These are phyloP conservation scores for Jackrogersella minutella DNA, from an alignment of 495 filamentous ascomycete genomes.

Conservation along the genomic window DNA sequence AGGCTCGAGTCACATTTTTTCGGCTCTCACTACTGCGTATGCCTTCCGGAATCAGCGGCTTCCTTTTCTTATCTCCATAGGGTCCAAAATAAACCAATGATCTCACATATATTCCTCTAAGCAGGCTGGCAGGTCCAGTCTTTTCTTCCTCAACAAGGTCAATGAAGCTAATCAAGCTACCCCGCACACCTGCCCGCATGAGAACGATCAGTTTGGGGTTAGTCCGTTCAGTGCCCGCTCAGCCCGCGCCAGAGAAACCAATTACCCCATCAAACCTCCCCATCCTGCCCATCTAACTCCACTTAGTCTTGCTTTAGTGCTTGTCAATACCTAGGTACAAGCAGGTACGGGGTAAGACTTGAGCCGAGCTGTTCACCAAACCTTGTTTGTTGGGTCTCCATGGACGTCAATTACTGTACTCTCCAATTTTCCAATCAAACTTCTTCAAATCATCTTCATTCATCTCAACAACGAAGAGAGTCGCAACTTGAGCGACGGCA, in stretches of 20 bases:
- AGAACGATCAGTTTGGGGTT: neutral
- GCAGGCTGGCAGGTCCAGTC: neutral
- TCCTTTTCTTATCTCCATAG: neutral
- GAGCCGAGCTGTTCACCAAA: neutral
- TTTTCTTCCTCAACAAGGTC: neutral
- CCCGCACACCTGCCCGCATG: conserved; percentile 33
- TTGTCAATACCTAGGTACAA: neutral
- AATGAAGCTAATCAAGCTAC: conserved; percentile 6
- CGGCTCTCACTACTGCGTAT: too few species aligned
- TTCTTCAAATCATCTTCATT: neutral
- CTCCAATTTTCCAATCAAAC: neutral
- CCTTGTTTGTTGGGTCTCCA: conserved; percentile 5
- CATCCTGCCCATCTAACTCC: neutral
- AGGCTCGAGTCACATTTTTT: neutral
- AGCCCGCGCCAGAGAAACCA: conserved; percentile 17
- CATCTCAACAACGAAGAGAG: too few species aligned
- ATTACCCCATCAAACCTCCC: conserved; percentile 5
- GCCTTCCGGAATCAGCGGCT: neutral
- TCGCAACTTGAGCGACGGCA: neutral
- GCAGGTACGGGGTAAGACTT: neutral
- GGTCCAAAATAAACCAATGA: neutral
- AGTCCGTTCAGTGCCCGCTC: too few species aligned
- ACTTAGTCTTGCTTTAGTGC: neutral
- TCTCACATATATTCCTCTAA: neutral
- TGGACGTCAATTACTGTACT: conserved; percentile 1